phyloP scores from a whole-genome alignment of 805 yeast species.

The Kuraishia hungarica region DNA sequence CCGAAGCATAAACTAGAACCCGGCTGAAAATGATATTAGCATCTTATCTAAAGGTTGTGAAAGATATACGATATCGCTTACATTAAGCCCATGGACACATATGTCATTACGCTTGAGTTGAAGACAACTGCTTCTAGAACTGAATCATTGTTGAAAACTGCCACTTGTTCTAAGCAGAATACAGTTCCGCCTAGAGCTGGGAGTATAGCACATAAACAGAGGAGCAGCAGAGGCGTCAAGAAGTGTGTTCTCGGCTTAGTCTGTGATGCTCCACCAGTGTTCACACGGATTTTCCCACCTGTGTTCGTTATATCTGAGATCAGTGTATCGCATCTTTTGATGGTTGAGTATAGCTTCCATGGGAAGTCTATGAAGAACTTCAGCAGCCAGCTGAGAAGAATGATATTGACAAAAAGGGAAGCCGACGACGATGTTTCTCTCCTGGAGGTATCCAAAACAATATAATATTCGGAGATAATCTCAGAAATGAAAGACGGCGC shows the following conservation, averaged over 20 bases:
- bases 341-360: neutral
- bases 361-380: neutral
- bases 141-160: neutral
- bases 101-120: neutral
- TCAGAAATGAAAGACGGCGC: neutral
- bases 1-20: neutral
- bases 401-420: neutral
- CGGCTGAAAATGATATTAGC: neutral
- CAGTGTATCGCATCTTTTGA: neutral
- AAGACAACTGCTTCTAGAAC: neutral
- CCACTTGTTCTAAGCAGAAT: neutral
- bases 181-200: neutral
- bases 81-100: neutral
- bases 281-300: neutral
- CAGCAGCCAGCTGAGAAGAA: neutral
- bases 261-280: neutral
- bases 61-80: neutral
- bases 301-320: neutral
- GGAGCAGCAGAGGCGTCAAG: neutral
- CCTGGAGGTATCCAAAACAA: neutral
- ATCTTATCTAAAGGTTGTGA: neutral
- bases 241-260: neutral
- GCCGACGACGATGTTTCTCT: neutral
- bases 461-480: neutral
- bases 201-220: neutral